Base-by-base conservation (phyloP, 73 alveolate species). In the Uronychia binucleata region DNA sequence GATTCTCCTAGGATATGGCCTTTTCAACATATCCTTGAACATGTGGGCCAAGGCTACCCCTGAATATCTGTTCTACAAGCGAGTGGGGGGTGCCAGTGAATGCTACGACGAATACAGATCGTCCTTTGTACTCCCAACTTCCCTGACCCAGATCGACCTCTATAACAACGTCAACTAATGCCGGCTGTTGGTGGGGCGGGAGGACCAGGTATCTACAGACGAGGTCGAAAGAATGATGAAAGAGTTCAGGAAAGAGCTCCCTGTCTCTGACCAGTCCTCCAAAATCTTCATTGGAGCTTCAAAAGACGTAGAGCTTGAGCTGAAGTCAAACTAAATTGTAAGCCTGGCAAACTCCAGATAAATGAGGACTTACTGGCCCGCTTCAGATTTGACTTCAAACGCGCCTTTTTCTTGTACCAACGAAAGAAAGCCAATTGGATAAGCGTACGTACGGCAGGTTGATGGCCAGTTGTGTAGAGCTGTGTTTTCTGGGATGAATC, bases 391-490 rank as follows among this genome's bases (percentile, higher is more conserved):
- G 31, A 78, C 75, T 79, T 32, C 59, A 79, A 80, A 28, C 77
- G 59, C 30, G 11, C 58, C 11, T 87, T 67, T 77, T 87, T 87
- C 89, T 58, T 32, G 33, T 87, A 78, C 34, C 58, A 80, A 32
- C 34, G 88, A 26, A 87, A 87, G 82, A 87, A 87, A 58, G 79
- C 89, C 0, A 87, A 58, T 59, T 87, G 93, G 93, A 28, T 33
- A 0, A 19, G 32, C 32, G 34, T 87, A 25, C 30, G 33, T 57
- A 78, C 58, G 27, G 60, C 14, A 0, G 89, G 79, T 26, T 67
- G 5, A 28, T 5, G 78, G 5, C 33, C 28, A 67, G 19, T 14
- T 67, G n/a, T n/a, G n/a, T n/a, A n/a, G n/a, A n/a, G n/a, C n/a
- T n/a, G n/a, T n/a, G n/a, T n/a, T n/a, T n/a, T n/a, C n/a, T n/a